These are phyloP conservation scores for Isabelozyma gotoi DNA, from an alignment of 805 yeast species.

Conservation along the genomic window DNA sequence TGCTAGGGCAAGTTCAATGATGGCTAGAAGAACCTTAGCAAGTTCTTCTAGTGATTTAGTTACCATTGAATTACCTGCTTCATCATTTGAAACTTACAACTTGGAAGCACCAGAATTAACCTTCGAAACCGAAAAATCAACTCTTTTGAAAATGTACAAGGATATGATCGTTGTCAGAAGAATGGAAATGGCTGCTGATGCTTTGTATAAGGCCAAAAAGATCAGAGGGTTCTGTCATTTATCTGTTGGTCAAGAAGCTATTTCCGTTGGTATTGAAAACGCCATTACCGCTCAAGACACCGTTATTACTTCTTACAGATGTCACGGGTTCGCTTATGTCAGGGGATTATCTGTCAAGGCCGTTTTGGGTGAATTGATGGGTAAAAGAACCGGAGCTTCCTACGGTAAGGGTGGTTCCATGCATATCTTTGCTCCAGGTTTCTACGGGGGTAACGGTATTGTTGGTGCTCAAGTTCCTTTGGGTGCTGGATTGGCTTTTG, in stretches of 20 bases:
- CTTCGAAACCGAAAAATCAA: slow-evolving; percentile 77
- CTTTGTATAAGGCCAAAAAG: slow-evolving; percentile 96
- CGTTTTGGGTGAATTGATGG: slow-evolving; percentile 95
- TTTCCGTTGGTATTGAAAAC: slow-evolving; percentile 97
- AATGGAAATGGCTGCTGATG: slow-evolving; percentile 99
- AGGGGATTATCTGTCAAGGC: slow-evolving; percentile 91
- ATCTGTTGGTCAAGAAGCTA: slow-evolving; percentile 98
- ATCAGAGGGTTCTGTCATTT: slow-evolving; percentile 99
- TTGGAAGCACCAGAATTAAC: slow-evolving; percentile 65
- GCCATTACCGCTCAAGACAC: slow-evolving; percentile 86
- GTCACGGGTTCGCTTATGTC: slow-evolving; percentile 97
- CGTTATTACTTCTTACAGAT: slow-evolving; percentile 95
- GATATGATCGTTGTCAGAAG: slow-evolving; percentile 93
- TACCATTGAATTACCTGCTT: slow-evolving; percentile 66
- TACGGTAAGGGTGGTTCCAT: slow-evolving; percentile 99
- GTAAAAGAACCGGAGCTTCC: slow-evolving; percentile 92
- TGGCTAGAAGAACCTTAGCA: slow-evolving; percentile 36
- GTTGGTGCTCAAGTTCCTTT: slow-evolving; percentile 99
- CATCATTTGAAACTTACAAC: slow-evolving; percentile 83
- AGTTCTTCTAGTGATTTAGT: slow-evolving; percentile 35
- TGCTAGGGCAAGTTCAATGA: slow-evolving; percentile 8
- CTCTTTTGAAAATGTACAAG: slow-evolving; percentile 88
- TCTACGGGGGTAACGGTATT: slow-evolving; percentile 99
- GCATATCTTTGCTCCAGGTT: slow-evolving; percentile 96
- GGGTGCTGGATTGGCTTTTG: slow-evolving; percentile 98